Base-by-base conservation (phyloP, 1,284 basidiomycete genomes). In the Cryptococcus hybrid region DNA sequence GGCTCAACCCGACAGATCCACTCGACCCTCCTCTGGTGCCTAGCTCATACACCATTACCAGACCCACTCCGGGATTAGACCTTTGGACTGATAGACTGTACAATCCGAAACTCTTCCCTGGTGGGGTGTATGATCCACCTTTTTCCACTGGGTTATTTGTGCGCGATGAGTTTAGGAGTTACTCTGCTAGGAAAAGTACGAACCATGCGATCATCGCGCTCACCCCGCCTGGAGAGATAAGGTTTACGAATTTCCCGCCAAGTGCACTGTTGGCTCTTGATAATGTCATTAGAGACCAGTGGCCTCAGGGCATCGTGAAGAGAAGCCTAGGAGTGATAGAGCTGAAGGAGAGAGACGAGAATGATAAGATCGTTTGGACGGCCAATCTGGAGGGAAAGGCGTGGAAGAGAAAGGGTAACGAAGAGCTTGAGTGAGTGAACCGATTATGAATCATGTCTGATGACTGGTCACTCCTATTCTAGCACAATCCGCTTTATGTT, bases 361-460 rank as follows among this genome's bases (percentile, higher is more conserved):
- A 12, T 34, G 59, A 54, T 12, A 47, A 54, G 1, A 45, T 51
- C n/a, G 66, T 58, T 7, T 77, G 69, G 66, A 64, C 55, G 18
- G 62, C 67, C 4, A 62, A 68, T 42, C 60, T 76, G 12, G 57
- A 57, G 5, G 73, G 71, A 2, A 62, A 65, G 15, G 68, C 64
- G 1, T 77, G 75, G 75, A 71, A 68, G 18, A 44, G 65, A 37
- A 71, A 71, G 37, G 73, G 75, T 2, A 64, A 57, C 37, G 61
- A 71, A 48, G 75, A 77, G 58, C 60, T 75, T 0, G 69, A 71
- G 73, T 75, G 48, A 57, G 75, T 70, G 36, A 38, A n/a, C 9
- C 44, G 37, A 51, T 36, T 45, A n/a, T 54, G 49, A 40, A 30
- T 49, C 11, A 50, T 11, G 1, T 18, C 18, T 13, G 47, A 13